Evolutionary conservation across 495 filamentous ascomycete species (phyloP).

Genomic region (Daldinia decipiens): DNA sequence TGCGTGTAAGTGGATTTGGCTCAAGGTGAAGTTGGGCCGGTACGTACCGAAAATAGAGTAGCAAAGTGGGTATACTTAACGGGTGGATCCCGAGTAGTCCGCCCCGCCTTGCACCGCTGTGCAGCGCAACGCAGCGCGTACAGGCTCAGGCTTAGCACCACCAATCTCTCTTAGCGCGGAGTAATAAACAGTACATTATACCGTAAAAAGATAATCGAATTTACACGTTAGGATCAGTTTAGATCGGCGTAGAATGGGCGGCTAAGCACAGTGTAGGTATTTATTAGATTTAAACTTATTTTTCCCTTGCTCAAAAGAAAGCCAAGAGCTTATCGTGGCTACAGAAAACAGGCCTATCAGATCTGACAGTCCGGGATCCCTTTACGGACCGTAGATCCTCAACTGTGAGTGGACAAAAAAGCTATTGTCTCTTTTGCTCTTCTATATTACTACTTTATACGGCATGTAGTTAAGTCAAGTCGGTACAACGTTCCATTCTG

Average conservation of each 20-base stretch:
- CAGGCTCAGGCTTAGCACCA: not conserved
- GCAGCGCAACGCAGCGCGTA: conserved; percentile 2
- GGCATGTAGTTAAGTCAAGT: conserved; percentile 1
- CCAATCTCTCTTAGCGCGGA: conserved; percentile 16
- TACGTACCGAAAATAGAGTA: conserved; percentile 41
- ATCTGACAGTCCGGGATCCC: conserved; percentile 19
- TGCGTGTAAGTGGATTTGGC: conserved; percentile 25
- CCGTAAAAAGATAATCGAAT: conserved; percentile 10
- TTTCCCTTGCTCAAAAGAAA: conserved; percentile 9
- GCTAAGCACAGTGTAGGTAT: conserved; percentile 33
- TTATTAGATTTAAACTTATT: not conserved
- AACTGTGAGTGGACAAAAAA: conserved; percentile 30
- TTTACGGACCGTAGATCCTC: conserved; percentile 22
- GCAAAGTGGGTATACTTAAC: not conserved
- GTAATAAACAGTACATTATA: conserved; percentile 18
- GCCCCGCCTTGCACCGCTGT: conserved; percentile 1
- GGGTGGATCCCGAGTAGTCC: not conserved
- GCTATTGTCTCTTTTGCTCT: conserved; percentile 15
- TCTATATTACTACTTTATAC: conserved; percentile 4
- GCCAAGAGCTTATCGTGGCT: conserved; percentile 18
- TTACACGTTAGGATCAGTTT: conserved; percentile 33
- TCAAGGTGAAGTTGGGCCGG: conserved; percentile 12
- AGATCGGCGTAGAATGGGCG: conserved; percentile 27
- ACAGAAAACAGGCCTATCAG: conserved; percentile 33
- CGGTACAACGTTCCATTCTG: conserved; percentile 32